Evolutionary conservation across 306 rosid genomes (phyloP), one percentile per base, ranked within the genome.

Genomic region (Quercus mongolica): DNA sequence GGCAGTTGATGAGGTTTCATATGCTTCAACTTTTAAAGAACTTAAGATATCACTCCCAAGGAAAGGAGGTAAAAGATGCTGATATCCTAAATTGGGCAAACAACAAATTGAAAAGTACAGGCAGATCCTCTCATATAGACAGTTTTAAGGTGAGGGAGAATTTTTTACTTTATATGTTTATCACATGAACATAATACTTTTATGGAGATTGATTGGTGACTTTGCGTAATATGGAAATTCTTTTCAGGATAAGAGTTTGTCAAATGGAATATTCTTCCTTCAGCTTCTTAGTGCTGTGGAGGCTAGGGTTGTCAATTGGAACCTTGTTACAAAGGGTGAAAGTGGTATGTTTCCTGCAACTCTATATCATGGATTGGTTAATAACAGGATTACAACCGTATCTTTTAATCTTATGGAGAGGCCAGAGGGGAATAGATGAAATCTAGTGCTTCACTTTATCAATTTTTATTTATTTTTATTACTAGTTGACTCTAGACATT

Each of bases 241-340:
- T 78, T 4, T 77, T 56, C 87, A 95, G 97, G 99, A 96, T 80
- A 96, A 86, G 85, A 89, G 93, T 80, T 86, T 96, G 79, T 87
- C 99, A 33, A 91, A 75, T 76, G 98, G 99, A 59, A 84, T 91
- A 56, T 96, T 96, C 92, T 85, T 96, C 81, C 93, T 96, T 65
- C 97, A 91, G 83, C 98, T 96, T 88, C 92, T 96, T n/a, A 93
- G 98, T 85, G 91, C 98, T 23, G 96, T 96, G 70, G 97, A 93
- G 87, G 93, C 98, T 17, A 90, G 99, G 81, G 93, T 96, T 75
- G 98, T 96, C 82, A 96, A 96, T 41, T 96, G 99, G 98, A 96
- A 96, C 86, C 96, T 96, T 63, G 99, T 93, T 71, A 86, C 94
- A 71, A 96, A 96, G 92, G 99, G 99, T 33, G 93, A 81, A 89